Evolutionary conservation across 495 filamentous ascomycete species (phyloP), one percentile per base, ranked within the genome.

Genomic region (Penicillium bovifimosum): DNA sequence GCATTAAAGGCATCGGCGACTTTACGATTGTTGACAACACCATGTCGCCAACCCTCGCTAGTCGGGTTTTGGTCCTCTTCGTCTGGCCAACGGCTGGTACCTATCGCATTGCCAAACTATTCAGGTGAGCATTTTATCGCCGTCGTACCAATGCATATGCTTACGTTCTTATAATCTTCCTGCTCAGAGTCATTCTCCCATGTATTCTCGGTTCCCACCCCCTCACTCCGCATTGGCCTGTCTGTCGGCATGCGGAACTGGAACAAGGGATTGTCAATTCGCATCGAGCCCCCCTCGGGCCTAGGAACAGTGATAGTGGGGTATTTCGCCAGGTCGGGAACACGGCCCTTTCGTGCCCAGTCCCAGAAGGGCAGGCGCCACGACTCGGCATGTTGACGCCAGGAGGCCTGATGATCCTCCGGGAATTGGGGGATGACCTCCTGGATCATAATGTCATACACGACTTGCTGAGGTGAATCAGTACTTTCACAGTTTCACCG

Each of bases 311-410:
- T 71, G 53, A 81, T 68, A 11, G 50, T 58, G 2, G 68, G 55
- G 41, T 68, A 49, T 31, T 55, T 68, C 47, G 73, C 36, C 28
- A 58, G 45, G 41, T 47, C 58, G 14, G 68, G 68, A 50, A 69
- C 66, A 38, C 53, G 66, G 48, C 71, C 54, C 43, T 66, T 72
- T 17, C 60, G 56, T 2, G 75, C 77, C 80, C 80, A 82, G 64
- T 83, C 80, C 70, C 78, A 83, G 54, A 77, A 83, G 1, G 79
- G 79, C 9, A 78, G 50, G 5, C 80, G 68, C 46, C 80, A 73
- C 6, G 69, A 67, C 14, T 67, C 60, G 28, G 78, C 80, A 1
- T 78, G 78, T 49, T 65, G 66, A 46, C 64, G 56, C 47, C 71
- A 70, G 16, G 35, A 41, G 13, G 35, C 36, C 27, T 52, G 53